phyloP scores from a whole-genome alignment of 768 basidiomycete genomes.

The Tylopilus sp. region DNA sequence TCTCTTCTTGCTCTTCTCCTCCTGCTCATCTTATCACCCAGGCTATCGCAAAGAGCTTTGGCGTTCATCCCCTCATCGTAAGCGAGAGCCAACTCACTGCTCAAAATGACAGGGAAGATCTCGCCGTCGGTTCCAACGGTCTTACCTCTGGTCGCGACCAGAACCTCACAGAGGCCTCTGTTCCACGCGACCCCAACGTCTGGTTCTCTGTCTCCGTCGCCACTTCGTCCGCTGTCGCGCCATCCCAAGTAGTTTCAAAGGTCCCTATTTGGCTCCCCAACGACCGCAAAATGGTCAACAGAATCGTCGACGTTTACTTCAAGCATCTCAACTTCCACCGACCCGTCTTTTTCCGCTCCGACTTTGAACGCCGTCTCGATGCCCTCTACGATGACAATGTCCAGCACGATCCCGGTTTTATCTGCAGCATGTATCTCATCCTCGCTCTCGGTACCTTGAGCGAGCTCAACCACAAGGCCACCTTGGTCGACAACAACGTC shows the following conservation, averaged over 20 bases:
- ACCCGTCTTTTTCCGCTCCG: conserved; percentile 66
- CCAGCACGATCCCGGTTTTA: conserved; percentile 70
- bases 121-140: conserved; percentile 72
- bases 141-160: conserved; percentile 69
- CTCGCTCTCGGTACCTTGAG: conserved; percentile 79
- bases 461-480: conserved; percentile 73
- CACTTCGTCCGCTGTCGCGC: conserved; percentile 39
- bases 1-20: not conserved
- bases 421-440: conserved; percentile 75
- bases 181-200: conserved; percentile 56
- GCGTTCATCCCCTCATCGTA: conserved; percentile 70
- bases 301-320: conserved; percentile 72
- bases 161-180: conserved; percentile 47
- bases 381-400: conserved; percentile 58
- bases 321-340: conserved; percentile 73
- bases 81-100: conserved; percentile 56
- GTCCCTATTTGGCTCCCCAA: conserved; percentile 68
- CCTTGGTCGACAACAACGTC: conserved; percentile 46
- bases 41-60: conserved; percentile 76
- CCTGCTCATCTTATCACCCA: conserved; percentile 24
- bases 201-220: conserved; percentile 59
- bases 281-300: conserved; percentile 61
- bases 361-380: conserved; percentile 63
- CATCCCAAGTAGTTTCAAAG: conserved; percentile 24
- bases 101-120: conserved; percentile 60